Percentiles rank a stretch among this genome's conserved stretches.
phyloP scores from a whole-genome alignment of 495 filamentous ascomycete species.

The Lindgomyces ingoldianus region DNA sequence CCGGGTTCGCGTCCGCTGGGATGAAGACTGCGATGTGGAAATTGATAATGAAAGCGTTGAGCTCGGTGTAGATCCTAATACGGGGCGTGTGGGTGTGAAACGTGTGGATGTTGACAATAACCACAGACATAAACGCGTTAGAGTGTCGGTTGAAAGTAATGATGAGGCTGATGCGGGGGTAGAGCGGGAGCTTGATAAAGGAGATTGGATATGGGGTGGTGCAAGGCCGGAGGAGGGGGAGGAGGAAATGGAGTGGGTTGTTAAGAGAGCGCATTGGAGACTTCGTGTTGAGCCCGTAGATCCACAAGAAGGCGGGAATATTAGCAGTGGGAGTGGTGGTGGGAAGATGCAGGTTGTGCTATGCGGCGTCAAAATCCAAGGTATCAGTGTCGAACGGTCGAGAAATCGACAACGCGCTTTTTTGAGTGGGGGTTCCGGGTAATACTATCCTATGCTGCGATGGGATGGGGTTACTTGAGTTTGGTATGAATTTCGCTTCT shows the following conservation, averaged over 20 bases:
- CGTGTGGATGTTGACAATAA: not conserved
- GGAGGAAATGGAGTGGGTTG: slow-evolving; percentile 61
- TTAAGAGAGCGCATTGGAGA: slow-evolving; percentile 80
- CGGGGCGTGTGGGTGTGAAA: slow-evolving; percentile 14
- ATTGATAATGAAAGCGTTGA: slow-evolving; percentile 60
- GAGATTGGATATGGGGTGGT: slow-evolving; percentile 35
- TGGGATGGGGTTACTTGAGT: too few relatives aligned
- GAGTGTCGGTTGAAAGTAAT: slow-evolving; percentile 21
- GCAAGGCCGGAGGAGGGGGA: slow-evolving; percentile 33
- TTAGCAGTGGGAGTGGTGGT: slow-evolving; percentile 39
- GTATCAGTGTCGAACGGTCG: slow-evolving; percentile 63
- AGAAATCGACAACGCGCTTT: slow-evolving; percentile 72
- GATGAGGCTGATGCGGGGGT: too few relatives aligned
- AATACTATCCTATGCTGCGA: too few relatives aligned
- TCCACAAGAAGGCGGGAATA: slow-evolving; percentile 35
- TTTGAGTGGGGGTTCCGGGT: slow-evolving; percentile 43
- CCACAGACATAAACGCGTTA: slow-evolving; percentile 34
- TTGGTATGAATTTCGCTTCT: too few relatives aligned
- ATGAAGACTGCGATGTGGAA: slow-evolving; percentile 65
- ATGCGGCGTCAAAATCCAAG: slow-evolving; percentile 79
- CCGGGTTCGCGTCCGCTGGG: slow-evolving; percentile 66
- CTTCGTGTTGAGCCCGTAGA: slow-evolving; percentile 63
- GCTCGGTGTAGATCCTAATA: slow-evolving; percentile 16
- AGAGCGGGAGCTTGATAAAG: too few relatives aligned
- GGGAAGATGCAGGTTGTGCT: slow-evolving; percentile 64